Conservation (phyloP, 177 flowering plant genomes). For the Vitis hybrid region DNA sequence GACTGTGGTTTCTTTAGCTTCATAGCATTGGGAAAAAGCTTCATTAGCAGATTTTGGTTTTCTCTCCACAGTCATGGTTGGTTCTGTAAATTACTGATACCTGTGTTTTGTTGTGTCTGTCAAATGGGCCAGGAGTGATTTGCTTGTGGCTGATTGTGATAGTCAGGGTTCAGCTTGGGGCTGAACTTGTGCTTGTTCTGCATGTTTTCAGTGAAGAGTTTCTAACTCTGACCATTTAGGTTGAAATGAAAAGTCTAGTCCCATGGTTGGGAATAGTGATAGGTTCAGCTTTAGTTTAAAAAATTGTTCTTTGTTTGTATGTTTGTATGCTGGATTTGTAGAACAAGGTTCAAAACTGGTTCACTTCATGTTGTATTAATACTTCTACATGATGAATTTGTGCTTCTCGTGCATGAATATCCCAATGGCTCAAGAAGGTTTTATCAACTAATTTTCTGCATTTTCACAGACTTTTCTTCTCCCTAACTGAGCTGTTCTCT, state of each 20-base stretch:
- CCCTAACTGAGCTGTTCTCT: no score
- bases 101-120: constrained; percentile 8
- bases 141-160: constrained; percentile 9
- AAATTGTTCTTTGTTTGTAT: constrained; percentile 20
- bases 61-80: constrained; percentile 18
- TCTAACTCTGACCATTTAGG: constrained; percentile 10
- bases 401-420: no score
- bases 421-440: no score
- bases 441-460: no score
- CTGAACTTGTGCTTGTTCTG: constrained; percentile 27
- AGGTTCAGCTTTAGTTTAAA: constrained; percentile 40
- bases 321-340: constrained; percentile 13
- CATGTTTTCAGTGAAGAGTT: constrained; percentile 2
- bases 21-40: constrained; percentile 5
- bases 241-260: constrained; percentile 2
- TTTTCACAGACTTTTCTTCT: no score
- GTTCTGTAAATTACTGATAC: constrained; percentile 37
- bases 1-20: constrained; percentile 12
- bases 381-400: not conserved
- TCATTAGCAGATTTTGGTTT: constrained; percentile 19
- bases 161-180: constrained; percentile 36
- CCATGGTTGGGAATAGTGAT: not conserved
- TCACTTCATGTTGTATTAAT: not conserved
- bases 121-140: constrained; percentile 13
- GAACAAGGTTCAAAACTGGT: not conserved